Base-by-base conservation (phyloP, 1,284 basidiomycete species). In the Rhodotorula sp. region DNA sequence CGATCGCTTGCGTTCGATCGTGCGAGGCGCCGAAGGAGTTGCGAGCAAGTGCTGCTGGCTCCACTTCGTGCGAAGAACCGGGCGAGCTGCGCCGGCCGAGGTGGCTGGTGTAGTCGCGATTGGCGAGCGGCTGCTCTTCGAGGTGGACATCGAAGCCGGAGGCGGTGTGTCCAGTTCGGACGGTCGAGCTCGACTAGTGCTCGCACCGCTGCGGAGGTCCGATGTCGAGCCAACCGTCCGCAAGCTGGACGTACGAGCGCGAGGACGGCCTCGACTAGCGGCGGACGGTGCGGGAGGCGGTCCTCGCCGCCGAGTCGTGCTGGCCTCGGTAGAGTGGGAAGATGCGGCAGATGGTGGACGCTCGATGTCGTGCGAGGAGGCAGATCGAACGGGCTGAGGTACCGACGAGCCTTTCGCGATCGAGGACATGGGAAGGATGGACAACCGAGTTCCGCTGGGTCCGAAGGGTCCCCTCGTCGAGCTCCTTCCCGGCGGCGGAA, bases 1-100 rank as follows among this genome's bases (percentile, higher is more conserved):
- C 7, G 59, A 64, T 2, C 65, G 65, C 40, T 70, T 66, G 37
- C 62, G 52, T 28, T 65, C 64, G 52, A 71, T 52, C 13, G 70
- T 51, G 13, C 62, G 51, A 16, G 44, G 11, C 26, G 63, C 5
- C 4, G 47, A n/a, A 2, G 55, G 47, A 15, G 65, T 31, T 1
- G 59, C 31, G 20, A 62, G 54, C 11, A 68, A 57, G 31, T 56
- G 53, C 37, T 69, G 66, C 13, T 65, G 65, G n/a, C 50, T 57
- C 8, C 63, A 59, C 50, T 62, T 68, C 0, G 59, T 20, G 4
- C 70, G 62, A 1, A 69, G 57, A 0, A 50, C 31, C n/a, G 56
- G 50, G 1, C 47, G 40, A 11, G 22, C 9, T 0, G 52, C 28
- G 22, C 50, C 22, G 34, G 56, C 57, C n/a, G 57, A 31, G 13